Conservation (phyloP, 2,329 filamentous ascomycete species). For the Xylaria sp. region DNA sequence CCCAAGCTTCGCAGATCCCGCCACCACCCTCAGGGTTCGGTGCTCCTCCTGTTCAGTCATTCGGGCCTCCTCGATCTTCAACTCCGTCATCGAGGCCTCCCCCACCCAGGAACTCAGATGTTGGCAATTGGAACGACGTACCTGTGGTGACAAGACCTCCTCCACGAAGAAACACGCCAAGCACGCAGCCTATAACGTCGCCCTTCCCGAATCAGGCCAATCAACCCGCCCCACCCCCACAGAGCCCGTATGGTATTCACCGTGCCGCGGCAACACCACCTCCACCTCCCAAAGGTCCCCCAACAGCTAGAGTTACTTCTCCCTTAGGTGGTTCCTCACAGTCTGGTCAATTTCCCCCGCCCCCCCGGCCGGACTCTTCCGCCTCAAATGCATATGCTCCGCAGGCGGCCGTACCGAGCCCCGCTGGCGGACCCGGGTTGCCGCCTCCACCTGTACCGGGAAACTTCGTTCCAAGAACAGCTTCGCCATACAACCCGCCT, state of each 20-base stretch:
- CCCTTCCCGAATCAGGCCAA: constrained; percentile 74
- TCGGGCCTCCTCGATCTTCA: constrained; percentile 66
- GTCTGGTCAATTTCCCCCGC: constrained; percentile 49
- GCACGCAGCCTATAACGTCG: constrained; percentile 69
- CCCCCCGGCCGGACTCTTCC: constrained; percentile 60
- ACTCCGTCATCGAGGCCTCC: constrained; percentile 72
- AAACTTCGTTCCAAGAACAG: constrained; percentile 66
- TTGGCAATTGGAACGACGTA: constrained; percentile 92
- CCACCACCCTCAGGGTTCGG: constrained; percentile 34
- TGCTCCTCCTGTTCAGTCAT: constrained; percentile 46
- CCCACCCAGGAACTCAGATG: constrained; percentile 72
- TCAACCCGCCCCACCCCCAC: constrained; percentile 60
- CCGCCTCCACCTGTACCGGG: constrained; percentile 55
- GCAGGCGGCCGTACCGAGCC: constrained; percentile 51
- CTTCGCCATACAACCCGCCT: constrained; percentile 86
- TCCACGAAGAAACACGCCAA: constrained; percentile 76
- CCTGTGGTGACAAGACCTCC: constrained; percentile 78
- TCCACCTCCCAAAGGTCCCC: constrained; percentile 81
- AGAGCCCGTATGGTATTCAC: constrained; percentile 61
- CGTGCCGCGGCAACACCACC: constrained; percentile 72
- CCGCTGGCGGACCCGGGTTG: constrained; percentile 37
- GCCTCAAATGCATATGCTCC: constrained; percentile 70
- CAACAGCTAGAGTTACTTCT: constrained; percentile 73
- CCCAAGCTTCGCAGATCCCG: constrained; percentile 36
- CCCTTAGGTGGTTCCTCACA: constrained; percentile 66